Percentiles rank a stretch among this genome's conserved stretches.
Conservation (phyloP, 148 eudicot genomes). For the Dianthus caryophyllus region DNA sequence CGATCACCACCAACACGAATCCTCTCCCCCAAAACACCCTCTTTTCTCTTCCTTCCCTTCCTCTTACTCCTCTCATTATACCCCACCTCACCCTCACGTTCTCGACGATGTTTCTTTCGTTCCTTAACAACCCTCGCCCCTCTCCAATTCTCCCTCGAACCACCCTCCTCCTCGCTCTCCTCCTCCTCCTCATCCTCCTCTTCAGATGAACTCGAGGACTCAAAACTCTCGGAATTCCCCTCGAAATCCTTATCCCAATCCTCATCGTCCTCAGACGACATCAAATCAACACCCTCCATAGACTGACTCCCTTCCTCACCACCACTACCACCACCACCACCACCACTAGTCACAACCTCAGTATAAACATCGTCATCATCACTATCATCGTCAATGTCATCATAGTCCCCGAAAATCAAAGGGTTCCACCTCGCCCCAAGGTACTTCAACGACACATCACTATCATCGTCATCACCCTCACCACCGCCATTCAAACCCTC, state of each 20-base stretch:
- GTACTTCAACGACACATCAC: slow-evolving; percentile 18
- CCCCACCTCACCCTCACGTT: not conserved
- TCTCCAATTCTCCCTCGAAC: not conserved
- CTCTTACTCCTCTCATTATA: not conserved
- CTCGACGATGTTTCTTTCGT: not conserved
- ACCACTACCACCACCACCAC: not conserved
- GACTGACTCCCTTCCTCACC: not conserved
- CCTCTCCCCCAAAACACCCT: not conserved
- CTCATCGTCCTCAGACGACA: slow-evolving; percentile 5
- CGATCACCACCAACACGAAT: not conserved
- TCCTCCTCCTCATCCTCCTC: not conserved
- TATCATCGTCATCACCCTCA: slow-evolving; percentile 15
- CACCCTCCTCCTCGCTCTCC: not conserved
- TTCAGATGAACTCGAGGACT: not conserved
- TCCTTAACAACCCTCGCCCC: not conserved
- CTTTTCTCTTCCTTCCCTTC: not conserved
- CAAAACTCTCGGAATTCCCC: not conserved
- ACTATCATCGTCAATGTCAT: slow-evolving; percentile 10
- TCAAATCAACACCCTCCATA: not conserved
- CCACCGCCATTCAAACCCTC: not conserved
- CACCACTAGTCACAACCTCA: not conserved
- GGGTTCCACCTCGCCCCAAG: slow-evolving; percentile 22
- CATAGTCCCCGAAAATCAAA: not conserved
- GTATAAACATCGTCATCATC: slow-evolving; percentile 9
- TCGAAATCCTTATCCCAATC: slow-evolving; percentile 4